phyloP scores from a whole-genome alignment of 352 stramenopile species.

The Phytophthora sojae region DNA sequence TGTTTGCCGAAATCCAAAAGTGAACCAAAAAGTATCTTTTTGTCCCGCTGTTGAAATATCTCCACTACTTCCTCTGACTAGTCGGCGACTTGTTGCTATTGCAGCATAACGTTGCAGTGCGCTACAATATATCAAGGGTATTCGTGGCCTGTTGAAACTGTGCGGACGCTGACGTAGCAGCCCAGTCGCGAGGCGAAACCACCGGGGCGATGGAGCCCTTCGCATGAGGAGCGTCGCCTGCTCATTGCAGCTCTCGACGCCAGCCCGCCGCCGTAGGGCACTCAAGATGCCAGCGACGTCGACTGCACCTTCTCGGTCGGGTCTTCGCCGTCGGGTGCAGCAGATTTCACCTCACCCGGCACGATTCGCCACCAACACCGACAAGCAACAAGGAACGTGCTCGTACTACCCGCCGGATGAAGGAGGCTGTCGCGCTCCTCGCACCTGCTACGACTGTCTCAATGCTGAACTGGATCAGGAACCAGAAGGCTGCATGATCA shows the following conservation, averaged over 20 bases:
- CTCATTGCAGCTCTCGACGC: conserved; percentile 20
- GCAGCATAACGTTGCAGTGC: conserved; percentile 22
- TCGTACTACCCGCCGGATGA: conserved; percentile 41
- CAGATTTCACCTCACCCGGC: not conserved
- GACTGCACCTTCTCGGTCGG: conserved; percentile 12
- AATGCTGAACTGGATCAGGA: conserved; percentile 36
- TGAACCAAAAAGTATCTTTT: not conserved
- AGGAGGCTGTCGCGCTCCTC: conserved; percentile 34
- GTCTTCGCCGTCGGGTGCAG: conserved; percentile 17
- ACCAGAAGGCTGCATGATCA: conserved; percentile 40
- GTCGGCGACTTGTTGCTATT: not conserved
- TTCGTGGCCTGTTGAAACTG: conserved; percentile 13
- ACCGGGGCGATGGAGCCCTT: conserved; percentile 17
- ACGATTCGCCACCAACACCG: not conserved
- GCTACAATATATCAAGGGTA: no score
- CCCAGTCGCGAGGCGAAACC: conserved; percentile 17
- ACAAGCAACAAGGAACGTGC: conserved; percentile 32
- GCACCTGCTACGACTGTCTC: conserved; percentile 54
- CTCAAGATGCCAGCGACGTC: conserved; percentile 7
- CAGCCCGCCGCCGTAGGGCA: conserved; percentile 11
- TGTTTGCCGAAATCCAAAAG: not conserved
- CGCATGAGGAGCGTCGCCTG: conserved; percentile 1
- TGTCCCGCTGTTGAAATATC: not conserved
- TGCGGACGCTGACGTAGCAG: conserved; percentile 4
- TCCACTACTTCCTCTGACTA: conserved; percentile 9